Conservation (phyloP, 805 yeast genomes). For the Scheffersomyces ergatensis region DNA sequence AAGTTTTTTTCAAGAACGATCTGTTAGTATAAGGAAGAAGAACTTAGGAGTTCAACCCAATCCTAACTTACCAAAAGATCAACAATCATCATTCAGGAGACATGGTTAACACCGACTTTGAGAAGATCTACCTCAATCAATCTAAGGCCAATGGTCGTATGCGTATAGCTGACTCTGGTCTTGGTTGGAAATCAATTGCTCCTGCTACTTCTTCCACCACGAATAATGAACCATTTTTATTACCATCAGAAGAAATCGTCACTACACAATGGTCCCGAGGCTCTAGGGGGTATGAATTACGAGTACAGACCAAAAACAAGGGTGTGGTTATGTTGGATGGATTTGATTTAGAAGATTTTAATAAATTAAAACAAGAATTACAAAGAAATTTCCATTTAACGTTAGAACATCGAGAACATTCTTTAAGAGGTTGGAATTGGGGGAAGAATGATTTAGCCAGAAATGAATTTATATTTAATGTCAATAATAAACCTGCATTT, state of each 20-base stretch:
- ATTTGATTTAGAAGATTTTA: constrained; percentile 81
- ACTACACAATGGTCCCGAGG: constrained; percentile 91
- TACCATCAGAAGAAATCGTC: constrained; percentile 83
- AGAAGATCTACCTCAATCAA: constrained; percentile 85
- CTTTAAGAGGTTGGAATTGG: constrained; percentile 99
- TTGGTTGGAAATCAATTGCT: constrained; percentile 88
- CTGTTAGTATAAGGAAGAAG: no score
- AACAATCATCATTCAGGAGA: no score
- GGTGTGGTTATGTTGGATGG: constrained; percentile 91
- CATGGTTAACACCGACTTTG: constrained; percentile 74
- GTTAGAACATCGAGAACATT: constrained; percentile 84
- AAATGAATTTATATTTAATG: constrained; percentile 82
- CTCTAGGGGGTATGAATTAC: constrained; percentile 83
- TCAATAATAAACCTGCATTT: constrained; percentile 85
- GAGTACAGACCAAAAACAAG: constrained; percentile 83
- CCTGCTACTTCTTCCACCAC: constrained; percentile 46
- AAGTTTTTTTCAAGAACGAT: no score
- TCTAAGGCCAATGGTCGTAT: constrained; percentile 81
- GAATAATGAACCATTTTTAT: constrained; percentile 64
- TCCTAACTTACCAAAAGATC: no score
- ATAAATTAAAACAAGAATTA: constrained; percentile 76
- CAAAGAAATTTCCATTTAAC: constrained; percentile 70
- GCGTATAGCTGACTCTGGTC: constrained; percentile 94
- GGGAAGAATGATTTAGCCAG: constrained; percentile 91
- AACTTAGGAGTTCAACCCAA: no score